Evolutionary conservation across 768 basidiomycete species (phyloP), one percentile per base, ranked within the genome.

Genomic region (Suillus clintonianus): DNA sequence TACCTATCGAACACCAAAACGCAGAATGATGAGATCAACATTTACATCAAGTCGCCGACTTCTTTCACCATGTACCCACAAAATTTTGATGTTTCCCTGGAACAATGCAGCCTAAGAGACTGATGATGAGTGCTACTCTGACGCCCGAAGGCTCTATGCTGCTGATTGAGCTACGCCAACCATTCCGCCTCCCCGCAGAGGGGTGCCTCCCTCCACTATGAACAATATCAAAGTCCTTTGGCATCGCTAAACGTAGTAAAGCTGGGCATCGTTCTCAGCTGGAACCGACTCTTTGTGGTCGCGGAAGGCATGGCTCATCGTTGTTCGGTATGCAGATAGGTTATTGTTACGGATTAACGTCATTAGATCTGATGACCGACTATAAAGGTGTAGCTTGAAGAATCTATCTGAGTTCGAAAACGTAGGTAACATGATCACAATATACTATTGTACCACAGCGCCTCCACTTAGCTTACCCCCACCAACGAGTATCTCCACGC

Each of bases 191-290:
- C n/a, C n/a, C n/a, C n/a, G n/a, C n/a, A n/a, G n/a, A n/a, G n/a
- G n/a, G n/a, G n/a, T n/a, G n/a, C n/a, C n/a, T n/a, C n/a, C n/a
- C n/a, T n/a, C n/a, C n/a, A n/a, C n/a, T n/a, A n/a, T 95, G 91
- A 45, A 96, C 87, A 22, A 98, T 89, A 70, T 97, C 94, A 73
- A 99, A 99, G 11, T 98, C 89, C 71, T 94, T 92, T 68, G 99
- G 97, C 0, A 96, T 98, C 6, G 97, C 97, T 4, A 98, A 87
- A 48, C 95, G 87, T 97, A 99, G 79, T 99, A 96, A 30, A 99
- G 81, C 71, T 98, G 97, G n/a, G 95, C 96, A 75, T 99, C 97
- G n/a, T n/a, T 98, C 78, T 99, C 97, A 55, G 98, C 90, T 61
- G 88, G 91, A 63, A 91, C 85, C 27, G 90, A 89, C 65, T 91